phyloP scores from a whole-genome alignment of 139 green algal genomes.

The Nannochloris sp. region DNA sequence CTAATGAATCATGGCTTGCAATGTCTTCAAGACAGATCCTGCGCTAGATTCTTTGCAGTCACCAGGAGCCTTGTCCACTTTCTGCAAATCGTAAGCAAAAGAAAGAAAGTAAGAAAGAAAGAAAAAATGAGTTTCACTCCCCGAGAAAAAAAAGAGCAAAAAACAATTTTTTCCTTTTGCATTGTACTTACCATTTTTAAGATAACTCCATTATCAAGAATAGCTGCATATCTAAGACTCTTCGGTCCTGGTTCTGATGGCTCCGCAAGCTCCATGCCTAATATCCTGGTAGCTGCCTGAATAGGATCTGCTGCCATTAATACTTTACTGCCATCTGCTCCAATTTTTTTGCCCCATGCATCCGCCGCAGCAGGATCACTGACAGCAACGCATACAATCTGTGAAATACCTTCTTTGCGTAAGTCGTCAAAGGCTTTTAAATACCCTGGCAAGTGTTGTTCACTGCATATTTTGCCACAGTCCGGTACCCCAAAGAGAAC shows the following conservation, averaged over 20 bases:
- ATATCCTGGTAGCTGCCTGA: conserved; percentile 19
- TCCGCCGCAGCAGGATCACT: conserved; percentile 17
- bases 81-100: background rate
- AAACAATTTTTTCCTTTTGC: background rate
- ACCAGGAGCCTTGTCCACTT: conserved; percentile 12
- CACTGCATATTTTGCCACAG: conserved; percentile 39
- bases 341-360: conserved; percentile 24
- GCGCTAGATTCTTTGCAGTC: conserved; percentile 24
- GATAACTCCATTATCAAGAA: conserved; percentile 34
- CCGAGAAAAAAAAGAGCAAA: background rate
- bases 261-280: conserved; percentile 27
- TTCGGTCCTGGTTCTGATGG: background rate
- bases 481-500: conserved; percentile 48
- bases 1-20: no score
- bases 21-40: conserved; percentile 12
- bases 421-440: conserved; percentile 28
- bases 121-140: background rate
- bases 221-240: conserved; percentile 21
- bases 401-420: conserved; percentile 21
- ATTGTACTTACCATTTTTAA: conserved; percentile 31
- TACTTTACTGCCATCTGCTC: conserved; percentile 1
- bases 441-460: conserved; percentile 37
- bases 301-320: conserved; percentile 17
- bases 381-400: conserved; percentile 33
- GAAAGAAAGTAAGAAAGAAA: background rate